Conservation (phyloP, 2,329 filamentous ascomycete genomes). For the Pestalotiopsis sp. region DNA sequence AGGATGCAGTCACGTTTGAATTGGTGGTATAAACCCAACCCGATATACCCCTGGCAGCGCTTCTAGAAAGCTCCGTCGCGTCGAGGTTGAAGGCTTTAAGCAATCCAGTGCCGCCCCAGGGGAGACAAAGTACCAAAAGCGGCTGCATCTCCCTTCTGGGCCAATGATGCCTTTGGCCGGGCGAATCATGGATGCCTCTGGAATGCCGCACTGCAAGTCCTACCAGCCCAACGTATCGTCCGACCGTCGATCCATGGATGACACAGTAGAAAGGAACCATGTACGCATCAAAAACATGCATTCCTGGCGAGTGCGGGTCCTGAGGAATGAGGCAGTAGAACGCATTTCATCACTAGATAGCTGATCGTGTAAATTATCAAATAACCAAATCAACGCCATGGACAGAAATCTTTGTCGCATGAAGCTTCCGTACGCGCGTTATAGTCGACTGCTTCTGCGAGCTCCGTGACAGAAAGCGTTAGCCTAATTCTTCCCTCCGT, state of each 20-base stretch:
- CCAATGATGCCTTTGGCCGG: neutral
- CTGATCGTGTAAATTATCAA: too few relatives aligned
- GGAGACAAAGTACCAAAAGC: neutral
- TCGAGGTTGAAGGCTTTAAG: neutral
- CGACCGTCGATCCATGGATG: neutral
- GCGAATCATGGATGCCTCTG: neutral
- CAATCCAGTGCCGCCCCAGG: neutral
- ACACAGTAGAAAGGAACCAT: neutral
- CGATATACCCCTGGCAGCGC: neutral
- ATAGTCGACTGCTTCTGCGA: neutral
- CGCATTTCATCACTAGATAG: neutral
- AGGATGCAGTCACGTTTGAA: neutral
- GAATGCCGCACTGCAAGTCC: neutral
- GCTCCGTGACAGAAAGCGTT: neutral
- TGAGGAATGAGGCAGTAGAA: neutral
- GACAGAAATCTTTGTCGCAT: neutral
- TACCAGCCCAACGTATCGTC: neutral
- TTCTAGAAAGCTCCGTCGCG: constrained; percentile 4
- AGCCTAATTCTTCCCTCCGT: neutral
- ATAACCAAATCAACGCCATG: neutral
- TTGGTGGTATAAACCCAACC: constrained; percentile 1
- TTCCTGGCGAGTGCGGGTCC: neutral
- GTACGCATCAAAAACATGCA: neutral
- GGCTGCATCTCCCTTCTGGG: neutral
- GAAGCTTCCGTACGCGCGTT: neutral